Base-by-base conservation (phyloP, 306 rosid genomes). In the Dalbergia cultrata region DNA sequence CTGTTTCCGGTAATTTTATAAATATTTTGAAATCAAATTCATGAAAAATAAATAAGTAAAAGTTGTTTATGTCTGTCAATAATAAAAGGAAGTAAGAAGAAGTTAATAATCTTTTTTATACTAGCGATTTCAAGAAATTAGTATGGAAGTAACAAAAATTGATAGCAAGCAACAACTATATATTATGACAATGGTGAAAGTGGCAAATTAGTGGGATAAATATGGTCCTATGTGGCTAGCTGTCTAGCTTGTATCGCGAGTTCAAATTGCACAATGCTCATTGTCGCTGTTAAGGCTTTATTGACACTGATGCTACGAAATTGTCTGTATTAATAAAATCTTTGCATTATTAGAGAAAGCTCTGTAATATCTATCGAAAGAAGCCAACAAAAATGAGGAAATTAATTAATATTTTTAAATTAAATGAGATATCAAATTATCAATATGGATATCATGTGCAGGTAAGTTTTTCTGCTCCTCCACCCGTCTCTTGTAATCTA, bases 271-370 rank as follows among this genome's bases (percentile, higher is more conserved):
- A 41, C 16, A 58, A 67, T 66, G 66, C 67, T 49, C 63, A 13
- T 49, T 73, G 74, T 84, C 78, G 59, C 52, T 73, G 80, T 79
- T 18, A 67, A 61, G 63, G 65, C 84, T 84, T 84, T 75, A 39
- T 68, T 68, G 81, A 84, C 58, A 77, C 57, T 56, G 79, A 83
- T 54, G 39, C 59, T 19, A 70, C 69, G 17, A 62, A 76, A 70
- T 70, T 82, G 69, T 82, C 73, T 70, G 58, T 41, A 68, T 53
- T 82, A 70, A 76, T 43, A 54, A 54, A 54, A 33, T 66, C 74
- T 18, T 77, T 77, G 79, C 58, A 77, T 83, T 71, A 64, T 71
- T 71, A 61, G n/a, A 71, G 75, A 64, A 77, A 69, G 43, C 17
- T 43, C 21, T 71, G 14, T 54, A 34, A 47, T 16, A 44, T 77